phyloP scores from a whole-genome alignment of 495 filamentous ascomycete genomes.

The Friedmanniomyces simplex region DNA sequence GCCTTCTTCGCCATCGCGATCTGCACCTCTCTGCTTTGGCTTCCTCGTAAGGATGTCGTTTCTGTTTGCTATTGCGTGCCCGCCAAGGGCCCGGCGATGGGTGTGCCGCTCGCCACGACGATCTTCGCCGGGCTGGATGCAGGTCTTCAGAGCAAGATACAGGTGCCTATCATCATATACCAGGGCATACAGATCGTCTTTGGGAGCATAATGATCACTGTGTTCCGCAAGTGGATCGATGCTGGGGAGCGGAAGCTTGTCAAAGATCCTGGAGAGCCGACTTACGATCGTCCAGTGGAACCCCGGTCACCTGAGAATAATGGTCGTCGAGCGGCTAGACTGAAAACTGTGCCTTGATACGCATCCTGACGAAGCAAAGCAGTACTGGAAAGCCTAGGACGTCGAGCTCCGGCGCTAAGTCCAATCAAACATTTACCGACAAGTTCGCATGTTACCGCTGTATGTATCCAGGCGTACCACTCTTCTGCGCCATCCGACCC shows the following conservation, averaged over 20 bases:
- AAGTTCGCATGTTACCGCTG: no score
- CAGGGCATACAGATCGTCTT: conserved; percentile 31
- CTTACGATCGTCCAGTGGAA: neutral
- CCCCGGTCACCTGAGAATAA: neutral
- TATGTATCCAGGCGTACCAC: no score
- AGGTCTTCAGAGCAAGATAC: conserved; percentile 24
- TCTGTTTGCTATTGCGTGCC: conserved; percentile 35
- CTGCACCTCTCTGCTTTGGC: conserved; percentile 27
- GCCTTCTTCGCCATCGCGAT: conserved; percentile 30
- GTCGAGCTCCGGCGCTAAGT: no score
- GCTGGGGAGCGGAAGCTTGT: conserved; percentile 10
- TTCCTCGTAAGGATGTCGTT: conserved; percentile 32
- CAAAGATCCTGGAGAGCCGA: no score
- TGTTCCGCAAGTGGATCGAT: conserved; percentile 29
- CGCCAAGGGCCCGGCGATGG: conserved; percentile 36
- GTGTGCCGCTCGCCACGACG: conserved; percentile 29
- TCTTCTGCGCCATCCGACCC: no score
- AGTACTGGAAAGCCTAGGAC: no score
- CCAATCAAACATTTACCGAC: no score
- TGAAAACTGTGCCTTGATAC: no score
- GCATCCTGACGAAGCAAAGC: no score
- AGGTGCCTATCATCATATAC: conserved; percentile 33
- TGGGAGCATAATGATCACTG: conserved; percentile 27
- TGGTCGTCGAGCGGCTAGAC: neutral
- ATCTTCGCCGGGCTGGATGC: conserved; percentile 28